Evolutionary conservation across 2,329 filamentous ascomycete genomes (phyloP).

Genomic region (Teratosphaeria epicoccoides): DNA sequence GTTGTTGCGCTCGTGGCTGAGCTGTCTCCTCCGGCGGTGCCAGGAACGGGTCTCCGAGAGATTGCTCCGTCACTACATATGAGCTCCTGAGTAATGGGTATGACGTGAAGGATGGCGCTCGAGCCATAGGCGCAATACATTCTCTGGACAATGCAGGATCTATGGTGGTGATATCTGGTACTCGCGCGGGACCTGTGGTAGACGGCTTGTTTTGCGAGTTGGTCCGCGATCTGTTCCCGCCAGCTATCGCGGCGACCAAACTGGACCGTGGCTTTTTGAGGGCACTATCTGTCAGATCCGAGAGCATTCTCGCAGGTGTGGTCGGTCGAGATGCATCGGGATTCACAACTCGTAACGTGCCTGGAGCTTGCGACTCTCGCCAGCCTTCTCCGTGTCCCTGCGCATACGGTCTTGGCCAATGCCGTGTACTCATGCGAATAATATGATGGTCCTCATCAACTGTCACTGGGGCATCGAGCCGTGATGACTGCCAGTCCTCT

Average conservation of each 20-base stretch:
- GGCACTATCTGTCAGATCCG: slow-evolving; percentile 11
- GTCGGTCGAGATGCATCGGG: slow-evolving; percentile 19
- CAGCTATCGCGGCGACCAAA: slow-evolving; percentile 7
- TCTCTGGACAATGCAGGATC: slow-evolving; percentile 17
- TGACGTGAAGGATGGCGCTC: slow-evolving; percentile 16
- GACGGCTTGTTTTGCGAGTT: slow-evolving; percentile 3
- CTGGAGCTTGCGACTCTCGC: slow-evolving; percentile 19
- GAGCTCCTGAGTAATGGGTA: slow-evolving; percentile 15
- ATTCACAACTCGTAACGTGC: slow-evolving; percentile 24
- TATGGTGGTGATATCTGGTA: slow-evolving; percentile 10
- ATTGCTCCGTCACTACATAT: slow-evolving; percentile 13
- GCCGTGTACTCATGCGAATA: slow-evolving; percentile 23
- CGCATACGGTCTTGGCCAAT: slow-evolving; percentile 26
- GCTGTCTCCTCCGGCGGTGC: slow-evolving; percentile 10
- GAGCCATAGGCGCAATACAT: slow-evolving; percentile 8
- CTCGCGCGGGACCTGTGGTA: background rate
- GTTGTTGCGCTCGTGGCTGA: background rate
- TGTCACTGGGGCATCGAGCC: slow-evolving; percentile 11
- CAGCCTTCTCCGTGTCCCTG: slow-evolving; percentile 22
- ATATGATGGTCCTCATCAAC: slow-evolving; percentile 25
- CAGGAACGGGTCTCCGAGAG: slow-evolving; percentile 20
- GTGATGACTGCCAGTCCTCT: slow-evolving; percentile 8
- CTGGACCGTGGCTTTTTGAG: slow-evolving; percentile 15
- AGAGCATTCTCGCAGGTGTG: slow-evolving; percentile 11
- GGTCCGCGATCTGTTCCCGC: slow-evolving; percentile 8